Evolutionary conservation across 352 stramenopile species (phyloP), one percentile per base, ranked within the genome.

Genomic region (Pythium scleroteichum): DNA sequence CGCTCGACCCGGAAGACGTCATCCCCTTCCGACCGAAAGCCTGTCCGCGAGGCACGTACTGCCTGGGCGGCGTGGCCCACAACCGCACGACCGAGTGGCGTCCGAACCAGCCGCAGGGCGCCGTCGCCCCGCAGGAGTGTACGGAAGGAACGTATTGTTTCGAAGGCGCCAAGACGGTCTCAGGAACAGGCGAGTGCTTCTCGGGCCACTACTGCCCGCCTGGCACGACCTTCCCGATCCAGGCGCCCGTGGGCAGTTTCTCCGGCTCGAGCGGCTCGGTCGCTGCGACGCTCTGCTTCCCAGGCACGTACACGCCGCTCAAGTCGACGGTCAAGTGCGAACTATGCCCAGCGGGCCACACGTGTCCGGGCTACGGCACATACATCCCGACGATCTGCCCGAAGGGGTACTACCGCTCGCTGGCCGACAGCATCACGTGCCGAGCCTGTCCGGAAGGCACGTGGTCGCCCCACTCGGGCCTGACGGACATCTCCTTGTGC

Each of bases 191-290:
- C 1, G 70, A 80, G 33, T 99, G 97, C 71, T 98, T 88, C 41
- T 80, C 86, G 7, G 97, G 97, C 2, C 96, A 99, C 64, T 99
- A 98, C 66, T 99, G 97, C 68, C 95, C 95, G 27, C 88, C 92
- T 20, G 90, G 90, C 0, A 90, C 92, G 4, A 82, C 72, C 20
- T 83, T 85, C 16, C 97, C 97, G 0, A 92, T 86, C 7, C 76
- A 97, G 65, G 87, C 93, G 26, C 95, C 95, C 13, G 80, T 97
- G 0, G 97, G 97, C 2, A 97, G 85, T 23, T 99, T 98, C 69
- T 78, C 93, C 5, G 79, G 75, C 0, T 76, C 82, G 2, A 85
- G 79, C 3, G 94, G 96, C 1, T 95, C 84, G 0, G 95, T 99
- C 24, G 92, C 92, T 4, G 79, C 94, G 7, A 98, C 87, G 33